Evolutionary conservation across 805 yeast genomes (phyloP).

Genomic region (Kuraishia capsulata): DNA sequence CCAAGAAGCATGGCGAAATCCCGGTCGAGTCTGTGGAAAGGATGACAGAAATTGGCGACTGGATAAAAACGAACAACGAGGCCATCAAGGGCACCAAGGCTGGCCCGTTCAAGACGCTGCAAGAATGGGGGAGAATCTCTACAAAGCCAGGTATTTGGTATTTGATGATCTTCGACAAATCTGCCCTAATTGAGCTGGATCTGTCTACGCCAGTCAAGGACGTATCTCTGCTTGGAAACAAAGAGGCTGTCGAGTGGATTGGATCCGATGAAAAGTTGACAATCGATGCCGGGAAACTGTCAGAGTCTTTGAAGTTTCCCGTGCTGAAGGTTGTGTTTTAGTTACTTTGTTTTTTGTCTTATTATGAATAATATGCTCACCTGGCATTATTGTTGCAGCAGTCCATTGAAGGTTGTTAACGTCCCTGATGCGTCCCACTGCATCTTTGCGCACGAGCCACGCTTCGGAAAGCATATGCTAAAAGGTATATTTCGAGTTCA

Average conservation of each 20-base stretch:
- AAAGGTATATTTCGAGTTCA: too few relatives aligned
- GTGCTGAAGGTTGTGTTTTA: too few relatives aligned
- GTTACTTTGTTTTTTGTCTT: too few relatives aligned
- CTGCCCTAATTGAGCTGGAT: neutral
- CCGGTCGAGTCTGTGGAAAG: conserved; percentile 2
- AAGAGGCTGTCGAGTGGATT: neutral
- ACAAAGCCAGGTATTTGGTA: neutral
- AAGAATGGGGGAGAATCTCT: conserved; percentile 4
- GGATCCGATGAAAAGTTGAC: neutral
- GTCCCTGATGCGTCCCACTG: too few relatives aligned
- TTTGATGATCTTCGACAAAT: neutral
- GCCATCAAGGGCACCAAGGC: conserved; percentile 3
- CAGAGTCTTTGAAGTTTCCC: too few relatives aligned
- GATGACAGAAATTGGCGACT: conserved; percentile 2
- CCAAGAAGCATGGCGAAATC: conserved; percentile 4
- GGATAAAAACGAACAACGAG: conserved; percentile 3
- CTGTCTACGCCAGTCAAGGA: neutral
- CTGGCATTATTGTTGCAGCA: too few relatives aligned
- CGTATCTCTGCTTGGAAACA: neutral
- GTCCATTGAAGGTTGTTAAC: too few relatives aligned
- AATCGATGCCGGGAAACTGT: too few relatives aligned
- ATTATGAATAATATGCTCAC: too few relatives aligned
- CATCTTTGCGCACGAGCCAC: too few relatives aligned
- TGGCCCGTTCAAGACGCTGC: conserved; percentile 2
- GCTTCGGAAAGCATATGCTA: too few relatives aligned